Percentiles rank a stretch among this genome's conserved stretches.
phyloP scores from a whole-genome alignment of 164 flowering plant genomes.

The Echeveria elegans region DNA sequence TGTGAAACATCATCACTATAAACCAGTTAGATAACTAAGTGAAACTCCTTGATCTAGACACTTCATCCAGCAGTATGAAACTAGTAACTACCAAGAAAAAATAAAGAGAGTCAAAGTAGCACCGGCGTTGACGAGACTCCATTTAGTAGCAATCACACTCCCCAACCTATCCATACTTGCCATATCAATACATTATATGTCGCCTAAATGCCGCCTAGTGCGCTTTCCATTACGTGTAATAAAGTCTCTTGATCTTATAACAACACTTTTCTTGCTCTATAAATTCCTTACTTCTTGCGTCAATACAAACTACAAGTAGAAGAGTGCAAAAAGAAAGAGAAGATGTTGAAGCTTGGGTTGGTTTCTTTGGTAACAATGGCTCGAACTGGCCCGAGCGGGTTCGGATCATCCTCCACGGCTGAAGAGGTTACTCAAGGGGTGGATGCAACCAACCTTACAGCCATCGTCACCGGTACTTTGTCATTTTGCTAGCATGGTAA shows the following conservation, averaged over 20 bases:
- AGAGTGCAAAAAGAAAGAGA: background rate
- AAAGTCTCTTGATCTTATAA: no score
- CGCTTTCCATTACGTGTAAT: no score
- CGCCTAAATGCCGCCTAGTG: background rate
- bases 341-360: constrained; percentile 21
- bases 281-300: background rate
- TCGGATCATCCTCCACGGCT: constrained; percentile 82
- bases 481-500: background rate
- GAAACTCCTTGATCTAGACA: background rate
- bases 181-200: background rate
- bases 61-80: background rate
- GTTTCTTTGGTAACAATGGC: constrained; percentile 53
- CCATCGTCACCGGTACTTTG: background rate
- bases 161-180: background rate
- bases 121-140: no score
- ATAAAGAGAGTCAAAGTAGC: no score
- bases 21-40: background rate
- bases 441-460: constrained; percentile 62
- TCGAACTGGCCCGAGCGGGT: constrained; percentile 64
- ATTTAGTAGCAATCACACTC: background rate
- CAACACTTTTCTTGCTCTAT: background rate
- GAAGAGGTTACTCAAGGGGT: constrained; percentile 69
- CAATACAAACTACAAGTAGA: background rate
- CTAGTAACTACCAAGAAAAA: background rate
- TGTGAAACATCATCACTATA: background rate